Percentiles rank a stretch among this genome's conserved stretches.
Evolutionary conservation across 2,329 filamentous ascomycete species (phyloP).

Genomic region (Neopestalotiopsis rosae): DNA sequence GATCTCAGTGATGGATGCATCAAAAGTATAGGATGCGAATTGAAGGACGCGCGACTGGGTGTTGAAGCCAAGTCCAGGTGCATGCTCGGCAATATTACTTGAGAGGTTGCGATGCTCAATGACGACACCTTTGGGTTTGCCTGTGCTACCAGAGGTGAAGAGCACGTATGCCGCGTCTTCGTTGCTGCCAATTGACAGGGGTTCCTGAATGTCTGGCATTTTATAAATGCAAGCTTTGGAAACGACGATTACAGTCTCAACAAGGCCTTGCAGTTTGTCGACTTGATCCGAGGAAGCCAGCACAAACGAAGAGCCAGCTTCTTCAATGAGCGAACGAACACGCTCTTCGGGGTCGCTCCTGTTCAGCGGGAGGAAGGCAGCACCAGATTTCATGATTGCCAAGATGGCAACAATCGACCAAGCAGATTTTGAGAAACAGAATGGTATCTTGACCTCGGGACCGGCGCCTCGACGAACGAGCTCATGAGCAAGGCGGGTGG

Average conservation of each 20-base stretch:
- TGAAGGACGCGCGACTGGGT: constrained; percentile 7
- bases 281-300: constrained; percentile 6
- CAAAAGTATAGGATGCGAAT: constrained; percentile 18
- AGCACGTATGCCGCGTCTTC: constrained; percentile 11
- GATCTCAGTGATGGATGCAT: constrained; percentile 15
- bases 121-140: constrained; percentile 17
- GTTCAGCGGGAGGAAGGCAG: constrained; percentile 41
- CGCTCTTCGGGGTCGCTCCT: constrained; percentile 11
- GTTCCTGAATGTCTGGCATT: neutral
- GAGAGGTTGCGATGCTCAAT: constrained; percentile 12
- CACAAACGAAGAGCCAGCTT: neutral
- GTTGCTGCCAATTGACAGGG: neutral
- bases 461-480: constrained; percentile 36
- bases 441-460: constrained; percentile 36
- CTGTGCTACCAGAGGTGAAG: constrained; percentile 19
- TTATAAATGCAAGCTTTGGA: neutral
- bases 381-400: constrained; percentile 39
- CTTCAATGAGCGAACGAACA: constrained; percentile 9
- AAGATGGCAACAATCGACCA: constrained; percentile 42
- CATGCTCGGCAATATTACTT: constrained; percentile 4
- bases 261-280: neutral
- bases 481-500: constrained; percentile 31
- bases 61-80: constrained; percentile 8
- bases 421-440: constrained; percentile 41
- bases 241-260: neutral